phyloP scores from a whole-genome alignment of 306 rosid species.

The Casuarina glauca region DNA sequence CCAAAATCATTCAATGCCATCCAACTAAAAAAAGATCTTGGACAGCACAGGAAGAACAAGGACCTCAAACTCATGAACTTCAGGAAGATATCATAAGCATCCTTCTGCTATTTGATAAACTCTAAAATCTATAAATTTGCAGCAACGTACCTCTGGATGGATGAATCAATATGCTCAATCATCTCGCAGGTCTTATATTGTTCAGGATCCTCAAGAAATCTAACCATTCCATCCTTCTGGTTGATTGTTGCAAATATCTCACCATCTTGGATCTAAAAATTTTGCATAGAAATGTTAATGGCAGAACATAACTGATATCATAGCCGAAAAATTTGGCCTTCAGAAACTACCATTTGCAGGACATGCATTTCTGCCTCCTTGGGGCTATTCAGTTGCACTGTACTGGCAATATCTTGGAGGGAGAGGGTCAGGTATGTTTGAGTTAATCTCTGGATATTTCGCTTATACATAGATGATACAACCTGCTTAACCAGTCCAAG shows the following conservation, averaged over 20 bases:
- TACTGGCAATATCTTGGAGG: slow-evolving; percentile 81
- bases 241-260: slow-evolving; percentile 79
- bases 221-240: slow-evolving; percentile 91
- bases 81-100: not conserved
- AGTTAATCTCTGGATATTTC: slow-evolving; percentile 83
- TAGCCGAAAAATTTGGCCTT: not conserved
- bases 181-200: slow-evolving; percentile 74
- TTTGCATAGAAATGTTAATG: slow-evolving; percentile 18
- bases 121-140: not conserved
- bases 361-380: slow-evolving; percentile 95
- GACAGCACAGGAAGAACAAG: not conserved
- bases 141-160: slow-evolving; percentile 62
- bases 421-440: slow-evolving; percentile 90
- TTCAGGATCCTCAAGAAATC: slow-evolving; percentile 90
- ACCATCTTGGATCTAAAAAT: slow-evolving; percentile 72
- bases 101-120: not conserved
- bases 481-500: slow-evolving; percentile 80
- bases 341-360: slow-evolving; percentile 71
- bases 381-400: slow-evolving; percentile 65
- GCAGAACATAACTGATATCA: slow-evolving; percentile 3
- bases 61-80: not conserved
- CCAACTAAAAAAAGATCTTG: not conserved
- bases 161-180: slow-evolving; percentile 73
- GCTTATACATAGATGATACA: slow-evolving; percentile 69
- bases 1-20: not conserved